Percentiles rank a stretch among this genome's conserved stretches.
Conservation (phyloP, 768 basidiomycete species). For the Crepidotus variabilis region DNA sequence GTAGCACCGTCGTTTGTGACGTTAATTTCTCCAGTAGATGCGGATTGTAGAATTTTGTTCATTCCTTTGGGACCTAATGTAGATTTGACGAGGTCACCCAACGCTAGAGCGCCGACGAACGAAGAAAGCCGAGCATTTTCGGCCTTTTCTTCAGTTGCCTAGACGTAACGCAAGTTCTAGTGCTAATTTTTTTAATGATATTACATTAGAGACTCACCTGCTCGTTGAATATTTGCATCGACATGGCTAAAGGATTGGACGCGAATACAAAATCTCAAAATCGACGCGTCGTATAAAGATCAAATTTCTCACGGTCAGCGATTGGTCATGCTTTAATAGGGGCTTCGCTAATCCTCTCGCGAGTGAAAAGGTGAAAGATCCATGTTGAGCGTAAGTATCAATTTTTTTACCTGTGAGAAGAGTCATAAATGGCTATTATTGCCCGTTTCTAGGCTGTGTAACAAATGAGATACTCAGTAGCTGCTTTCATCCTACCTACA, state of each 20-base stretch:
- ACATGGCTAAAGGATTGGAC: slow-evolving; percentile 13
- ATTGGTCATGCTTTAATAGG: background rate
- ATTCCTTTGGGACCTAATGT: slow-evolving; percentile 99
- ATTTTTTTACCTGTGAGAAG: no score
- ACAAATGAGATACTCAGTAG: no score
- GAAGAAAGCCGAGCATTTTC: slow-evolving; percentile 98
- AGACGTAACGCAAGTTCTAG: slow-evolving; percentile 3
- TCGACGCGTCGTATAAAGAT: background rate
- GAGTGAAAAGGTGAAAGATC: no score
- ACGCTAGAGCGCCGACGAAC: slow-evolving; percentile 94
- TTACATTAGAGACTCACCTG: slow-evolving; percentile 11
- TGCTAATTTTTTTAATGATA: background rate
- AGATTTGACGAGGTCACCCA: slow-evolving; percentile 98
- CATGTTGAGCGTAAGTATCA: no score
- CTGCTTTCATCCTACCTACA: no score
- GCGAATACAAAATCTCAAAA: background rate
- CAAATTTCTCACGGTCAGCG: background rate
- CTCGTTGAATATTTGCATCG: slow-evolving; percentile 25
- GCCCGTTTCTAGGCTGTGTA: no score
- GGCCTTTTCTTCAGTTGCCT: slow-evolving; percentile 93
- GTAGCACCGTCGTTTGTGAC: slow-evolving; percentile 99
- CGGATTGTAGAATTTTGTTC: slow-evolving; percentile 99
- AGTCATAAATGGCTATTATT: no score
- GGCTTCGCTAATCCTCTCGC: background rate
- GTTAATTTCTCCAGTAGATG: slow-evolving; percentile 84